Evolutionary conservation across 208 protist species (phyloP).

Genomic region (Crithidia bombi): DNA sequence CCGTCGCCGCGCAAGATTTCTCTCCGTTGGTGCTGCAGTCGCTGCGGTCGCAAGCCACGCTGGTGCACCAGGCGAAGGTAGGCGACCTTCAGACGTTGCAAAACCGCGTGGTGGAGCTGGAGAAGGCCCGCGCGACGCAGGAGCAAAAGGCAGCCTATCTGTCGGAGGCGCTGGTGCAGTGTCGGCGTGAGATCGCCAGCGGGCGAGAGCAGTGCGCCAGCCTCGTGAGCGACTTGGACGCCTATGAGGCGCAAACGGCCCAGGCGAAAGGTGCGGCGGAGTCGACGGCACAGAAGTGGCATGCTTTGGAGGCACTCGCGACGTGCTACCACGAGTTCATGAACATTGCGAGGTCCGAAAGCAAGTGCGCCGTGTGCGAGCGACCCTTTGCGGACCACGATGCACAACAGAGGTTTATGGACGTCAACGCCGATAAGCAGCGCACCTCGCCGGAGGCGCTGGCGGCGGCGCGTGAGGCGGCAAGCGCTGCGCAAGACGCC

Average conservation of each 20-base stretch:
- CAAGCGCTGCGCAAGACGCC: constrained; percentile 16
- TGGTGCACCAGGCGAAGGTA: constrained; percentile 36
- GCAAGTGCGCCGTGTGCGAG: constrained; percentile 68
- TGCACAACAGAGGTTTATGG: constrained; percentile 43
- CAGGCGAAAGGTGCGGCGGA: constrained; percentile 36
- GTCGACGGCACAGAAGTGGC: constrained; percentile 33
- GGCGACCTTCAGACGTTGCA: constrained; percentile 38
- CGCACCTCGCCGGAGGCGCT: constrained; percentile 45
- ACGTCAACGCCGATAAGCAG: constrained; percentile 40
- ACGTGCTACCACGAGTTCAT: constrained; percentile 70
- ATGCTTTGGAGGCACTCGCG: constrained; percentile 52
- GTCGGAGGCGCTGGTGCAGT: constrained; percentile 31
- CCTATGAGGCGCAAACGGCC: constrained; percentile 46
- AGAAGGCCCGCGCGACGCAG: constrained; percentile 36
- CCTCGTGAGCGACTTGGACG: constrained; percentile 29
- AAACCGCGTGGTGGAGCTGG: constrained; percentile 32
- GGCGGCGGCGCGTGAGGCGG: constrained; percentile 29
- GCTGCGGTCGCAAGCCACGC: constrained; percentile 19
- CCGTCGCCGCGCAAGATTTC: constrained; percentile 1
- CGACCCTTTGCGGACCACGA: constrained; percentile 46
- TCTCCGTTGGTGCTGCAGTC: constrained; percentile 17
- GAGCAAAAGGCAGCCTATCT: constrained; percentile 40
- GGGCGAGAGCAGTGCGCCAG: constrained; percentile 14
- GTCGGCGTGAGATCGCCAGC: not conserved
- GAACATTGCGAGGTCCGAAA: constrained; percentile 42